Evolutionary conservation across 2,329 filamentous ascomycete genomes (phyloP), one percentile per base, ranked within the genome.

Genomic region (Zasmidium cellare): DNA sequence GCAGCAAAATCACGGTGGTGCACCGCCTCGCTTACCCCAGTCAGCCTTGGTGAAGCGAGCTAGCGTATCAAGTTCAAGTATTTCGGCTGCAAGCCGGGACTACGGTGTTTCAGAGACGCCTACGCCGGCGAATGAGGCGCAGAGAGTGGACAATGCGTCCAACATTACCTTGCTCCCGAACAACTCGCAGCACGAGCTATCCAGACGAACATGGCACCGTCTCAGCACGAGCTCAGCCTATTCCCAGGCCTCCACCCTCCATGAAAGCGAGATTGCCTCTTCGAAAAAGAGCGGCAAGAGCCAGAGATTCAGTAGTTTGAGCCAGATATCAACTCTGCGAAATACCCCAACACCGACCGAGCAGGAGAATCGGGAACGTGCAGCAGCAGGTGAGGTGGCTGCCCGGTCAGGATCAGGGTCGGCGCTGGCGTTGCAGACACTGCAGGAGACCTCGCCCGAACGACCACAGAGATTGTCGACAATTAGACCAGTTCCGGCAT

Each of bases 261-360:
- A 67, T 14, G 61, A 63, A 28, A 65, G 58, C 56, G 63, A 68
- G 46, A 65, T 64, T 58, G 57, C 59, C 24, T 60, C 62, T 50
- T 61, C 55, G 28, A 60, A 54, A 52, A 62, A 58, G 57, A 56
- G 61, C 51, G 57, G 51, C 5, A 56, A 65, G 44, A 66, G 62
- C 38, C 59, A 65, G 28, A 60, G 68, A 54, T 60, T 66, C 38
- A 72, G 70, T 44, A 62, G 67, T 50, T 57, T 67, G 35, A 72
- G 70, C 49, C 53, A 64, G 41, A 61, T 66, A 16, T 69, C 69
- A 3, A 70, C 70, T 23, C 58, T 71, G 55, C 62, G 64, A 57
- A 63, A 63, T 16, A 69, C 68, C 28, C 67, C 68, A 9, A 67
- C 68, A n/a, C 67, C 67, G 20, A 57, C 61, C 46, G 69, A 70